Percentiles rank a stretch among this genome's conserved stretches.
phyloP scores from a whole-genome alignment of 1,284 basidiomycete species.

The Ganoderma lucidum region DNA sequence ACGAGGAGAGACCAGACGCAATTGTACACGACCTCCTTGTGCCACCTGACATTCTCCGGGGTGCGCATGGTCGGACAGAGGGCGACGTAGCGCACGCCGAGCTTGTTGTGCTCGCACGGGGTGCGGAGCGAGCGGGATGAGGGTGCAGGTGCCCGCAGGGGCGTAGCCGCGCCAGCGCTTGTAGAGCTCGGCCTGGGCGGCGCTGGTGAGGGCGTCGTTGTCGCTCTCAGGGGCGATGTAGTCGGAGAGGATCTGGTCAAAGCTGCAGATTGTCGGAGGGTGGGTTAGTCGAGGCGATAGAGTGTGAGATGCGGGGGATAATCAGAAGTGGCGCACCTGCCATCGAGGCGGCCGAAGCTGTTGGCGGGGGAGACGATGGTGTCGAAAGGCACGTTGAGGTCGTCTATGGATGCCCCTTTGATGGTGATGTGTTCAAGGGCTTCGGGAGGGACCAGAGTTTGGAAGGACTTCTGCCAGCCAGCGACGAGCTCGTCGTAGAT shows the following conservation, averaged over 20 bases:
- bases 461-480: conserved; percentile 17
- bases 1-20: conserved; percentile 40
- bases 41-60: conserved; percentile 35
- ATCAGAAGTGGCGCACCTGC: conserved; percentile 23
- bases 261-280: conserved; percentile 12
- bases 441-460: conserved; percentile 11
- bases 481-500: conserved; percentile 11
- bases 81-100: conserved; percentile 31
- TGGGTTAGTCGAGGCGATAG: background rate
- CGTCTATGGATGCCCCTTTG: conserved; percentile 4
- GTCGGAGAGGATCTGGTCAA: conserved; percentile 33
- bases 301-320: background rate
- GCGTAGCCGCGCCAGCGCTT: conserved; percentile 36
- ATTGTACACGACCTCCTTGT: conserved; percentile 42
- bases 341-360: conserved; percentile 37
- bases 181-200: conserved; percentile 36
- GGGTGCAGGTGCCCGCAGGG: conserved; percentile 38
- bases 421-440: conserved; percentile 13
- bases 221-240: conserved; percentile 27
- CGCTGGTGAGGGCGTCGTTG: conserved; percentile 28
- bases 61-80: conserved; percentile 40
- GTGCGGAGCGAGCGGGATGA: conserved; percentile 33
- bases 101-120: conserved; percentile 25
- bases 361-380: conserved; percentile 39
- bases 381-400: conserved; percentile 29